Percentiles rank a stretch among this genome's conserved stretches.
These are phyloP conservation scores for Xylaria sp. DNA, from an alignment of 2,329 filamentous ascomycete species.

Conservation along the genomic window DNA sequence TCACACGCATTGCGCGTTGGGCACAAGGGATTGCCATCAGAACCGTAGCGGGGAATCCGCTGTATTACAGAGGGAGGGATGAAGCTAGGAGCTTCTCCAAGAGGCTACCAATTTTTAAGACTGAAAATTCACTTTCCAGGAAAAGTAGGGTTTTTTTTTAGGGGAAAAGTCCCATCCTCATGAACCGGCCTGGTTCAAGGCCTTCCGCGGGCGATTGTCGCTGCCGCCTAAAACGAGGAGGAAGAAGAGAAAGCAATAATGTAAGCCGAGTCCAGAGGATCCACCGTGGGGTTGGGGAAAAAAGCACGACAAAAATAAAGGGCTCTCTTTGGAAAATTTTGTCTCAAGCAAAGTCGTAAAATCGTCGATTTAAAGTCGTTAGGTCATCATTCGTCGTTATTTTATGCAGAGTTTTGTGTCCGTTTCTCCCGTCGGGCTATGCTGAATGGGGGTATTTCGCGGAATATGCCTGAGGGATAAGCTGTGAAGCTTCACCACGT, in stretches of 20 bases:
- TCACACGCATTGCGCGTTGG: conserved; percentile 11
- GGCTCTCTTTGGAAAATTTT: conserved; percentile 32
- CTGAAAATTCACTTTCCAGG: conserved; percentile 17
- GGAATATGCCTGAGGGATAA: conserved; percentile 50
- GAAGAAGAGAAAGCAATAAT: conserved; percentile 31
- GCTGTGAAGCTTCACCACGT: conserved; percentile 54
- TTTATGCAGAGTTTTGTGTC: conserved; percentile 52
- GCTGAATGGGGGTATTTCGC: conserved; percentile 48
- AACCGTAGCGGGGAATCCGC: conserved; percentile 17
- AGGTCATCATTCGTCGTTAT: conserved; percentile 50
- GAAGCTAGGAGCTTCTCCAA: conserved; percentile 16
- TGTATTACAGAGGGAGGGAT: conserved; percentile 21
- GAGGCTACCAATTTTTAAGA: conserved; percentile 19
- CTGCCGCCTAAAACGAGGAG: conserved; percentile 29
- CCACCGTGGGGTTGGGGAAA: conserved; percentile 31
- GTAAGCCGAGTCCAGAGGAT: conserved; percentile 34
- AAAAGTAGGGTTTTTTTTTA: no score
- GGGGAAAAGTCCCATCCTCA: conserved; percentile 31
- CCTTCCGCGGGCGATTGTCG: conserved; percentile 39
- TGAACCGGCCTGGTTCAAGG: conserved; percentile 48
- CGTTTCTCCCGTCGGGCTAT: conserved; percentile 46
- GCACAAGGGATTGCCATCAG: conserved; percentile 20
- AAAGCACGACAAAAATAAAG: conserved; percentile 31
- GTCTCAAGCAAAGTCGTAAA: conserved; percentile 42
- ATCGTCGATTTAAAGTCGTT: conserved; percentile 47